phyloP scores from a whole-genome alignment of 331 rosid species.

The Saraca asoca region DNA sequence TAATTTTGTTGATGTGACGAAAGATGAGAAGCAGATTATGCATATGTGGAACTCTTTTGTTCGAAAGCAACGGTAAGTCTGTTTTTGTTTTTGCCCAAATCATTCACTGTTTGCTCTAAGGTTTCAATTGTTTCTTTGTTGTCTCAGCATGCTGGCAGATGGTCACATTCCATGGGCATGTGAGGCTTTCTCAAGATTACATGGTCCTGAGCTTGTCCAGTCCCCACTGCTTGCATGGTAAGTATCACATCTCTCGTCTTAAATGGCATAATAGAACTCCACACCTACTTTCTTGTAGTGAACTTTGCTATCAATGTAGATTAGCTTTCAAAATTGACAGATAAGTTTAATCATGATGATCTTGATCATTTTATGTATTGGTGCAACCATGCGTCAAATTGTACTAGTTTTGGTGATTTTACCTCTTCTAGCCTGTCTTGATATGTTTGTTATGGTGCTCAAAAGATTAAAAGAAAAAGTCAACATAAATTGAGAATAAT shows the following conservation, averaged over 20 bases:
- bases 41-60: conserved; percentile 72
- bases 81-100: neutral
- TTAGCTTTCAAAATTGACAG: too few relatives aligned
- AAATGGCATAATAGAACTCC: neutral
- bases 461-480: too few relatives aligned
- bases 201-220: conserved; percentile 48
- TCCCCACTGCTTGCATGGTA: conserved; percentile 53
- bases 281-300: too few relatives aligned
- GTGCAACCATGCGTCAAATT: too few relatives aligned
- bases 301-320: too few relatives aligned
- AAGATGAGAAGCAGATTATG: conserved; percentile 61
- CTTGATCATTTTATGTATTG: too few relatives aligned
- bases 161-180: conserved; percentile 84
- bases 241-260: conserved; percentile 9
- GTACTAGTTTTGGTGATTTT: too few relatives aligned
- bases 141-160: conserved; percentile 64
- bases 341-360: too few relatives aligned
- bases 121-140: conserved; percentile 24
- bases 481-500: too few relatives aligned
- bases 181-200: conserved; percentile 63
- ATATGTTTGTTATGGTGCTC: too few relatives aligned
- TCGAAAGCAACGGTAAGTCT: conserved; percentile 63
- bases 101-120: conserved; percentile 13
- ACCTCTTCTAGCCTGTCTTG: too few relatives aligned
- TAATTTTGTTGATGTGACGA: conserved; percentile 56